Base-by-base conservation (phyloP, 805 yeast species). In the Metschnikowia lunata region DNA sequence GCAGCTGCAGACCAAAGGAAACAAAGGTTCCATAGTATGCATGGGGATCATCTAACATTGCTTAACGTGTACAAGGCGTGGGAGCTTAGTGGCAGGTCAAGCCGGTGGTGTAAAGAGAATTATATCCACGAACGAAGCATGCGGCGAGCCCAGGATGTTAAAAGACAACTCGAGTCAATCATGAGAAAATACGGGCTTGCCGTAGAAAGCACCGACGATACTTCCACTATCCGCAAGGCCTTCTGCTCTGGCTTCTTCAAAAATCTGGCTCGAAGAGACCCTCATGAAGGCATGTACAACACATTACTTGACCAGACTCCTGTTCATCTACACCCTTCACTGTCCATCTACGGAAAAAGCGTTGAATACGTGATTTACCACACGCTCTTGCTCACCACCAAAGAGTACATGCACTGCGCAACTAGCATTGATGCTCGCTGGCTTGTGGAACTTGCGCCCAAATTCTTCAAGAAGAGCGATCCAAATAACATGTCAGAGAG, bases 371-470 rank as follows among this genome's bases (percentile, higher is more conserved):
- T 89, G 36, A 62, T 91, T 8, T 90, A 88, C 57, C 89, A 89
- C 57, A 85, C 89, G 29, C 72, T 89, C 42, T 77, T 89, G 28
- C 72, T 88, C 51, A 91, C 99, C 0, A 78, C 85, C 12, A 82
- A 82, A 58, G 98, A 91, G 71, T 93, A 86, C 58, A 88, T 91
- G 96, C 85, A 93, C 44, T 88, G 88, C 54, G 82, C 85, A 27
- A 85, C 90, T 13, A 76, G 77, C n/a, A 79, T 93, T 30, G 89
- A 88, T 40, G 86, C 96, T 0, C 74, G 72, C 49, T 87, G 96
- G 96, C 67, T 91, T 29, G 66, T 79, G 37, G 78, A 83, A 62
- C 63, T 62, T 37, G 88, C 90, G 7, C 88, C 90, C 4, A 80
- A 78, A 36, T 88, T 83, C 62, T 91, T 84, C 72, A 79, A 79